These are phyloP conservation scores for Hirsutella minnesotensis DNA, from an alignment of 2,329 filamentous ascomycete genomes.

Conservation along the genomic window DNA sequence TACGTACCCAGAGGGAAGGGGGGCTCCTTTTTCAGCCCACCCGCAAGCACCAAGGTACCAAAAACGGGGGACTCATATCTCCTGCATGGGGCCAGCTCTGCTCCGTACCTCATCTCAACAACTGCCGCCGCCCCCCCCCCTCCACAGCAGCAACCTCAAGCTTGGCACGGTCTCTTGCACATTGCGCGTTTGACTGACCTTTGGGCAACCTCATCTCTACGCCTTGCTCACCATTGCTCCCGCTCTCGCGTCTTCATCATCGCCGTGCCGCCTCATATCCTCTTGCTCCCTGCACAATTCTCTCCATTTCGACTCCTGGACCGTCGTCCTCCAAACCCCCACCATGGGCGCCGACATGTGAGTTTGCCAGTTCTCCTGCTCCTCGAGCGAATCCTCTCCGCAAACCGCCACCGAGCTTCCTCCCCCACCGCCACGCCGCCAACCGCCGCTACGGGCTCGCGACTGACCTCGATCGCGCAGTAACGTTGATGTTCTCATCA, in stretches of 20 bases:
- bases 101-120: background rate
- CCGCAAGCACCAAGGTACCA: background rate
- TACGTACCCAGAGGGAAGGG: background rate
- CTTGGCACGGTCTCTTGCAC: background rate
- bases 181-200: background rate
- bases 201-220: background rate
- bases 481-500: conserved; percentile 92
- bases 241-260: background rate
- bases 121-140: background rate
- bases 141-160: too few relatives aligned
- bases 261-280: background rate
- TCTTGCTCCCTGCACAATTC: background rate
- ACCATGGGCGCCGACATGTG: conserved; percentile 28
- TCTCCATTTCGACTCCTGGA: conserved; percentile 1
- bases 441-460: background rate
- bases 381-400: background rate
- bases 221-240: background rate
- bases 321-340: conserved; percentile 10
- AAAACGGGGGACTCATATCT: background rate
- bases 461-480: conserved; percentile 31
- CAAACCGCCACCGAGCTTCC: background rate
- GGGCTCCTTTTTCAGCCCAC: background rate
- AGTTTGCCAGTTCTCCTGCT: conserved; percentile 10
- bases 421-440: too few relatives aligned
- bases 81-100: background rate